Percentiles rank a stretch among this genome's conserved stretches.
These are phyloP conservation scores for Neckera pumila DNA, from an alignment of 225 moss, liverwort and hornwort genomes.

Conservation along the genomic window DNA sequence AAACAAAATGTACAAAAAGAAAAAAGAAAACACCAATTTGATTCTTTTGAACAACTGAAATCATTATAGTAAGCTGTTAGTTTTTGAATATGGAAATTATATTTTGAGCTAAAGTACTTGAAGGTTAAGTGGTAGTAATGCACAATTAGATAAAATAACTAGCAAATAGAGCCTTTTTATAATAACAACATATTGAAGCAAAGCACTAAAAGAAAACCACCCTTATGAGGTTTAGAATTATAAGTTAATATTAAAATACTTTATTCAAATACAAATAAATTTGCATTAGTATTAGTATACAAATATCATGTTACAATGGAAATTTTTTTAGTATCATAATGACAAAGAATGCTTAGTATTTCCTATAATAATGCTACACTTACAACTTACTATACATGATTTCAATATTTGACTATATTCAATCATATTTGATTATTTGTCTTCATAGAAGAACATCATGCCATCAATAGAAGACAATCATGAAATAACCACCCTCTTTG, in stretches of 20 bases:
- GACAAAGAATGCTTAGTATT: neutral
- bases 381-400: neutral
- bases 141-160: neutral
- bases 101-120: neutral
- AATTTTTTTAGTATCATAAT: neutral
- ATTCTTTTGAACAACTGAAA: neutral
- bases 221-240: no score
- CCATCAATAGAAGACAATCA: neutral
- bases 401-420: no score
- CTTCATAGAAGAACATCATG: neutral
- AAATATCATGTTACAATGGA: accelerated
- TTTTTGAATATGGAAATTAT: neutral
- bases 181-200: neutral
- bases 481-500: accelerated
- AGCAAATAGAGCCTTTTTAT: neutral
- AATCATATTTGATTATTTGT: no score
- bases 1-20: neutral
- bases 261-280: neutral
- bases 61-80: neutral
- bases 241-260: neutral
- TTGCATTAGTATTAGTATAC: neutral
- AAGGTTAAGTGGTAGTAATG: neutral
- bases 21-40: neutral
- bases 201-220: neutral
- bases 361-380: no score